These are phyloP conservation scores for Penicillium frequentans DNA, from an alignment of 2,329 filamentous ascomycete genomes.

Conservation along the genomic window DNA sequence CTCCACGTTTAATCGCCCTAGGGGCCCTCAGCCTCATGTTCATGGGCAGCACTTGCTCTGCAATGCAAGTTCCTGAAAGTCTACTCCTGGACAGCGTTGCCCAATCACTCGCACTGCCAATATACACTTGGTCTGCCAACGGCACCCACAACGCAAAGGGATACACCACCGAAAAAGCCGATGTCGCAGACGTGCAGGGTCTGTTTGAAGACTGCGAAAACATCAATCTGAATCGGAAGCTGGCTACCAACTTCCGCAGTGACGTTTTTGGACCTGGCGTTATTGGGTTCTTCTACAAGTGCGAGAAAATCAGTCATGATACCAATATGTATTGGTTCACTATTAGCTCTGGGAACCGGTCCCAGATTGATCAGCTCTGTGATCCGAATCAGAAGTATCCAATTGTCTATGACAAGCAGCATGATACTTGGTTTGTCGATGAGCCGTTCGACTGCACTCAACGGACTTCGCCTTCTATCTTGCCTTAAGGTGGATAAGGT, in stretches of 20 bases:
- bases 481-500: background rate
- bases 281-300: conserved; percentile 24
- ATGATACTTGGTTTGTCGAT: conserved; percentile 23
- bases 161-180: conserved; percentile 15
- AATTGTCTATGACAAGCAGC: conserved; percentile 20
- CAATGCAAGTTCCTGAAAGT: conserved; percentile 15
- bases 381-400: conserved; percentile 14
- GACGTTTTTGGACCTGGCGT: conserved; percentile 18
- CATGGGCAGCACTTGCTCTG: conserved; percentile 5
- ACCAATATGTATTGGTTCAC: conserved; percentile 26
- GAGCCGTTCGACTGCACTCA: conserved; percentile 24
- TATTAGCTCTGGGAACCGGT: conserved; percentile 15
- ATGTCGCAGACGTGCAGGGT: conserved; percentile 10
- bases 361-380: conserved; percentile 20
- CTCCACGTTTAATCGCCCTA: conserved; percentile 1
- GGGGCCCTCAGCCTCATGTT: conserved; percentile 10
- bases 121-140: conserved; percentile 23
- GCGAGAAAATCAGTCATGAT: conserved; percentile 19
- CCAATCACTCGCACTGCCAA: conserved; percentile 16
- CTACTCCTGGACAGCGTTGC: conserved; percentile 15
- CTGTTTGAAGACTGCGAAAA: conserved; percentile 22
- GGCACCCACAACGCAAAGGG: conserved; percentile 23
- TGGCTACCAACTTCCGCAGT: conserved; percentile 22
- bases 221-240: conserved; percentile 24
- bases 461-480: conserved; percentile 10